Base-by-base conservation (phyloP, 306 rosid species). In the Malus sieversii region DNA sequence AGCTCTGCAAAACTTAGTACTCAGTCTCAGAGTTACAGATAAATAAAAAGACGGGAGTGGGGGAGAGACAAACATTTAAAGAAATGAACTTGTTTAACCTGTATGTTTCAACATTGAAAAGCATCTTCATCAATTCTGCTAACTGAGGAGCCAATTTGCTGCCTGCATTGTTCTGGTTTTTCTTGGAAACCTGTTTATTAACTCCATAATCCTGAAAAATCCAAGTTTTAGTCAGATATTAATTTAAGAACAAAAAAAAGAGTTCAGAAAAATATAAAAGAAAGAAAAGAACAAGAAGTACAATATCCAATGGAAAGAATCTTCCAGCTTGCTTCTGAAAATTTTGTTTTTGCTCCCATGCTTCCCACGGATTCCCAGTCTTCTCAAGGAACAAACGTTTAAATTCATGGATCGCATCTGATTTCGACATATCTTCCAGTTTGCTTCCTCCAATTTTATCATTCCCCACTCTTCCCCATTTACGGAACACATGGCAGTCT, bases 401-500 rank as follows among this genome's bases (percentile, higher is more conserved):
- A 90, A 95, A 95, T 70, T 85, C 96, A 59, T 68, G 20, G 70
- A 95, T 85, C 23, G 99, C 93, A 83, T 89, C 97, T 60, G 87
- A 79, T 81, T 89, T 95, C n/a, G 86, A 65, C 96, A 95, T 81
- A 27, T 74, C 86, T 0, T 92, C 98, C 70, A 95, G 82, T 82
- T 95, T 95, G 79, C 0, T 61, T 66, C 97, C 96, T 80, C 99
- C 99, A 82, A 95, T 92, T 86, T 88, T 95, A 53, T 89, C 91
- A 84, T 88, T 92, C 75, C 99, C 97, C 76, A 95, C 97, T 53
- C 97, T 91, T 63, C 99, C 97, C 99, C 99, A 95, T 87, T 95
- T 95, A 73, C 97, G 97, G 80, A 89, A 95, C 77, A 95, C 90
- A 57, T 76, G 81, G 88, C 97, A 95, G 70, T 77, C 91, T 61